Percentiles rank a stretch among this genome's conserved stretches.
Evolutionary conservation across 2,329 filamentous ascomycete species (phyloP).

Genomic region (Lizonia empirigonia): DNA sequence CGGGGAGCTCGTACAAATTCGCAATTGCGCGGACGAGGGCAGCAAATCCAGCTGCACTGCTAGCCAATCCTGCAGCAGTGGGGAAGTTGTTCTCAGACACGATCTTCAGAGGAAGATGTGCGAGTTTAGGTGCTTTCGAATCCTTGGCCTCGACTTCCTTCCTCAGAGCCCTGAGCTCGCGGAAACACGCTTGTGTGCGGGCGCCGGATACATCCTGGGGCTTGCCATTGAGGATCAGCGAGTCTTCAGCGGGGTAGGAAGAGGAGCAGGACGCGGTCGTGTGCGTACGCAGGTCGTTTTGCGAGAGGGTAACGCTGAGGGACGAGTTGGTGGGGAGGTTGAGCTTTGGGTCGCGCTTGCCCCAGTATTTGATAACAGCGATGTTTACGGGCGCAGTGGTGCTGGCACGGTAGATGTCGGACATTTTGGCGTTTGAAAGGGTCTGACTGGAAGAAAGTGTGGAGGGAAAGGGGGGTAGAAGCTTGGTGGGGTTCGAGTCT

Average conservation of each 20-base stretch:
- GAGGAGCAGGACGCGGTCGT: conserved; percentile 92
- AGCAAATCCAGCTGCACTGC: conserved; percentile 68
- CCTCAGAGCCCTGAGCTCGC: conserved; percentile 79
- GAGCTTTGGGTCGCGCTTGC: conserved; percentile 89
- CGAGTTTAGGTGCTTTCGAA: conserved; percentile 79
- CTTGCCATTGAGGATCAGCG: conserved; percentile 85
- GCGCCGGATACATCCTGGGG: conserved; percentile 84
- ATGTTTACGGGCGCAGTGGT: conserved; percentile 98
- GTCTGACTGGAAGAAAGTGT: conserved; percentile 10
- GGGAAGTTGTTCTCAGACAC: conserved; percentile 99
- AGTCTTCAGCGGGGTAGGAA: conserved; percentile 66
- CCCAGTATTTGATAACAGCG: conserved; percentile 98
- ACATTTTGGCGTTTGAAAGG: conserved; percentile 39
- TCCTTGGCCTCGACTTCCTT: conserved; percentile 74
- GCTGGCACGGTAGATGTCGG: conserved; percentile 81
- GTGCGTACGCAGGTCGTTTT: conserved; percentile 90
- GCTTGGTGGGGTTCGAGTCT: conserved; percentile 34
- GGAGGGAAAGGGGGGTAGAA: conserved; percentile 11
- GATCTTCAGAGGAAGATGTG: conserved; percentile 76
- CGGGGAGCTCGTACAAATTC: conserved; percentile 84
- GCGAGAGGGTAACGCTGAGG: conserved; percentile 93
- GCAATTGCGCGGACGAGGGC: conserved; percentile 82
- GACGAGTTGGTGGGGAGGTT: conserved; percentile 99
- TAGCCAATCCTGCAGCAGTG: conserved; percentile 85
- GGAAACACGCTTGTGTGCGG: conserved; percentile 92